Evolutionary conservation across 164 flowering plant genomes (phyloP).

Genomic region (Nymphaea colorata): DNA sequence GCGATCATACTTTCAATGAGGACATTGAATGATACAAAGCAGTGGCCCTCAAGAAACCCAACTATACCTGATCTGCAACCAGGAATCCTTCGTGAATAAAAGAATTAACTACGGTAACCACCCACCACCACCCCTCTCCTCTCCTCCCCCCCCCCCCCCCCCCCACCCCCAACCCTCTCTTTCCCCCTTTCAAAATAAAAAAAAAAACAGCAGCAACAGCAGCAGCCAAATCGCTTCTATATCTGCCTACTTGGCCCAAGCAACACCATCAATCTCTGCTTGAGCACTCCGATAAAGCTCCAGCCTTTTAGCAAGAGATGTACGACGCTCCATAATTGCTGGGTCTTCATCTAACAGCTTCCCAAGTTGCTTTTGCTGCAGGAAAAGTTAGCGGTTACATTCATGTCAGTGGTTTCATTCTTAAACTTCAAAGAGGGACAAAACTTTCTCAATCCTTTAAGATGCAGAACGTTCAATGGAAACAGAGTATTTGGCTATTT

Average conservation of each 20-base stretch:
- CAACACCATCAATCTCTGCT: slow-evolving; percentile 45
- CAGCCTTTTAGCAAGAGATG: slow-evolving; percentile 65
- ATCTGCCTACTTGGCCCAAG: slow-evolving; percentile 24
- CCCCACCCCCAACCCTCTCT: too few relatives aligned
- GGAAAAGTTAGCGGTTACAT: background rate
- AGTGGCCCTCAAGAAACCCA: background rate
- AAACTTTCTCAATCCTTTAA: too few relatives aligned
- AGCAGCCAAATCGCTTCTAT: background rate
- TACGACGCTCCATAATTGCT: slow-evolving; percentile 75
- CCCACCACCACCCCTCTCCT: too few relatives aligned
- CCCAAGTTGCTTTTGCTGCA: slow-evolving; percentile 56
- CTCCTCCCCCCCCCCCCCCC: too few relatives aligned
- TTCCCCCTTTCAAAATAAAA: background rate
- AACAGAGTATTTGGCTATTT: too few relatives aligned
- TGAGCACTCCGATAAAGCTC: slow-evolving; percentile 85
- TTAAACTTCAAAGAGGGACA: too few relatives aligned
- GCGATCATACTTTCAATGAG: background rate
- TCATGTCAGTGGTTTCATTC: too few relatives aligned
- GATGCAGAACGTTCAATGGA: too few relatives aligned
- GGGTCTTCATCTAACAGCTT: slow-evolving; percentile 83
- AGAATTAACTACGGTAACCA: slow-evolving; percentile 1
- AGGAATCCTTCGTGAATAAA: slow-evolving; percentile 1
- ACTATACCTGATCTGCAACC: background rate
- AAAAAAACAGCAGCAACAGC: background rate
- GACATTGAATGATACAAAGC: background rate